Evolutionary conservation across 2,329 filamentous ascomycete species (phyloP).

Genomic region (Colletotrichum spinosum): DNA sequence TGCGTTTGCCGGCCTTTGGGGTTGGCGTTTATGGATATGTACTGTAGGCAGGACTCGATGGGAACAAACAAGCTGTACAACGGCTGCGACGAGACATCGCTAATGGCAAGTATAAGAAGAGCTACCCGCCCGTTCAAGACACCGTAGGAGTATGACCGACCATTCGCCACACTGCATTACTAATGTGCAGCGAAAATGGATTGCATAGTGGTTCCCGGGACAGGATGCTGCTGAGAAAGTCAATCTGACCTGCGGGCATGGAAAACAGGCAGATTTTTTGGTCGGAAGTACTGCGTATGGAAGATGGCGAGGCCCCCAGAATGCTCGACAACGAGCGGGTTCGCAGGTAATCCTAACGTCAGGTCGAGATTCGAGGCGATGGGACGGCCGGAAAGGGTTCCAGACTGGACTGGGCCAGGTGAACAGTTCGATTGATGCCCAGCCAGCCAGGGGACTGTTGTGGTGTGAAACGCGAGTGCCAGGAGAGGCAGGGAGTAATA

Average conservation of each 20-base stretch:
- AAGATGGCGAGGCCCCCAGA: background rate
- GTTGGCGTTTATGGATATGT: no score
- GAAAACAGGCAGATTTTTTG: background rate
- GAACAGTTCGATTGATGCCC: background rate
- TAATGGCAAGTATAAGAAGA: no score
- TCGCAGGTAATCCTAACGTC: no score
- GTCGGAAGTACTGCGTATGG: constrained; percentile 1
- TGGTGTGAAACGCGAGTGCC: background rate
- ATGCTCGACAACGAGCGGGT: no score
- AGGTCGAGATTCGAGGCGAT: background rate
- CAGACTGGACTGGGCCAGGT: constrained; percentile 19
- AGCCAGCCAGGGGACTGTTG: constrained; percentile 1
- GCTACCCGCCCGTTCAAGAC: background rate
- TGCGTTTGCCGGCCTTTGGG: no score
- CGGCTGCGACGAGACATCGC: no score
- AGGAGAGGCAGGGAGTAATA: constrained; percentile 8
- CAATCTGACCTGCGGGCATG: constrained; percentile 18
- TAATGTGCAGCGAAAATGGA: constrained; percentile 5
- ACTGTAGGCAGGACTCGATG: no score
- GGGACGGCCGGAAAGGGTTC: constrained; percentile 22
- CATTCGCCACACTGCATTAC: constrained; percentile 9
- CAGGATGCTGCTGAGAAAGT: constrained; percentile 15
- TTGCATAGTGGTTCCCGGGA: constrained; percentile 14
- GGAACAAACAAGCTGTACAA: no score
- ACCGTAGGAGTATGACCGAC: background rate